Conservation (phyloP, 495 filamentous ascomycete species). For the Tuber melanosporum region DNA sequence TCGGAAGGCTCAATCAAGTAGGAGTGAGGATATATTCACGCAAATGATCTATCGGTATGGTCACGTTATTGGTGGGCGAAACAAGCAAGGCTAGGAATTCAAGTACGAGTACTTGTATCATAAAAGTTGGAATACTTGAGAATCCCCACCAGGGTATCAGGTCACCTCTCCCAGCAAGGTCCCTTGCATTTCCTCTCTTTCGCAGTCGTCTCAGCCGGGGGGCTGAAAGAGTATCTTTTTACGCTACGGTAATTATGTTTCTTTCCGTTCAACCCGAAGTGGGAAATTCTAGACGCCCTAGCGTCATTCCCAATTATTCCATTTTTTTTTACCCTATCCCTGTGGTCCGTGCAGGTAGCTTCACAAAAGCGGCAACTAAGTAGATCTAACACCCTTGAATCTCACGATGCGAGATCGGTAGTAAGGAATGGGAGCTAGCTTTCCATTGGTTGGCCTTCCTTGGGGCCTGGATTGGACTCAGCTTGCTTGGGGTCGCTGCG, state of each 20-base stretch:
- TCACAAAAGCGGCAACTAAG: background rate
- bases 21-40: background rate
- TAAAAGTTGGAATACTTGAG: background rate
- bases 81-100: background rate
- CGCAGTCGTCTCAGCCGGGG: background rate
- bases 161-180: background rate
- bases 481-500: background rate
- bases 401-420: background rate
- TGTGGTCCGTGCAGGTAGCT: background rate
- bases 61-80: background rate
- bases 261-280: background rate
- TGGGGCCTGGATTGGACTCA: background rate
- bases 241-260: background rate
- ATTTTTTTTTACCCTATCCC: background rate
- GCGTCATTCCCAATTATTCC: background rate
- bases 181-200: background rate
- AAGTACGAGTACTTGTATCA: background rate
- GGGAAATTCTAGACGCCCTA: background rate
- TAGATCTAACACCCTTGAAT: background rate
- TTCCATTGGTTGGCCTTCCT: background rate
- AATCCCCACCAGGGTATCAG: background rate
- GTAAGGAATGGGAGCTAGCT: background rate
- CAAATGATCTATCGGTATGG: background rate
- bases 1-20: background rate
- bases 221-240: background rate